phyloP scores from a whole-genome alignment of 345 rosid genomes.

The Melastoma malabathricum region DNA sequence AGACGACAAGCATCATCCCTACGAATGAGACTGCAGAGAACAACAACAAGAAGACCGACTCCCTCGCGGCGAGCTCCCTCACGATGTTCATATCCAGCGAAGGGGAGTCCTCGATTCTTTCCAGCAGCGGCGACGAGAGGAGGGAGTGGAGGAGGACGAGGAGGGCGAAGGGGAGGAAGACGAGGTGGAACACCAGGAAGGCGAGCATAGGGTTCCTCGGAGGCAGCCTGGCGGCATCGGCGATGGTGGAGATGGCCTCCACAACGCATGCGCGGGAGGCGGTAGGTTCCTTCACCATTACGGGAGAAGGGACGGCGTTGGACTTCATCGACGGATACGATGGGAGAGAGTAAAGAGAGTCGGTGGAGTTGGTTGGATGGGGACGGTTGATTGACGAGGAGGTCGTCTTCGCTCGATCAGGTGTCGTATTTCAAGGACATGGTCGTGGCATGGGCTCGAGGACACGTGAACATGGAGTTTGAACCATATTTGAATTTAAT shows the following conservation, averaged over 20 bases:
- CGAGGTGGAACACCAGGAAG: slow-evolving; percentile 2
- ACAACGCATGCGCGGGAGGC: too few relatives aligned
- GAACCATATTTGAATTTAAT: too few relatives aligned
- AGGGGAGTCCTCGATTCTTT: slow-evolving; percentile 5
- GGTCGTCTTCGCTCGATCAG: too few relatives aligned
- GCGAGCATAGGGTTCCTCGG: slow-evolving; percentile 6
- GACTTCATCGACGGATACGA: too few relatives aligned
- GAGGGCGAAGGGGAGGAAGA: slow-evolving; percentile 5
- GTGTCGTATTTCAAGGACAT: too few relatives aligned
- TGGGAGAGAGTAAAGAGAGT: too few relatives aligned
- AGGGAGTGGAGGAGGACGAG: slow-evolving; percentile 8
- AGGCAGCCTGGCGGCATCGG: slow-evolving; percentile 5
- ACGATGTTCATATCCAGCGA: background rate
- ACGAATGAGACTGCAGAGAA: slow-evolving; percentile 3
- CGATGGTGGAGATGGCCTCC: slow-evolving; percentile 1
- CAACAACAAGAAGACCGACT: slow-evolving; percentile 1
- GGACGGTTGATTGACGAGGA: too few relatives aligned
- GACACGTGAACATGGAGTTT: too few relatives aligned
- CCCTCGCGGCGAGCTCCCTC: slow-evolving; percentile 2
- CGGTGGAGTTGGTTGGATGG: too few relatives aligned
- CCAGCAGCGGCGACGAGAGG: background rate
- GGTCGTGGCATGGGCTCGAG: too few relatives aligned
- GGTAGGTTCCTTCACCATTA: too few relatives aligned
- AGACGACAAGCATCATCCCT: slow-evolving; percentile 3
- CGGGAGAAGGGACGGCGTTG: too few relatives aligned